Evolutionary conservation across 345 rosid species (phyloP), one percentile per base, ranked within the genome.

Genomic region (Moricandia arvensis): DNA sequence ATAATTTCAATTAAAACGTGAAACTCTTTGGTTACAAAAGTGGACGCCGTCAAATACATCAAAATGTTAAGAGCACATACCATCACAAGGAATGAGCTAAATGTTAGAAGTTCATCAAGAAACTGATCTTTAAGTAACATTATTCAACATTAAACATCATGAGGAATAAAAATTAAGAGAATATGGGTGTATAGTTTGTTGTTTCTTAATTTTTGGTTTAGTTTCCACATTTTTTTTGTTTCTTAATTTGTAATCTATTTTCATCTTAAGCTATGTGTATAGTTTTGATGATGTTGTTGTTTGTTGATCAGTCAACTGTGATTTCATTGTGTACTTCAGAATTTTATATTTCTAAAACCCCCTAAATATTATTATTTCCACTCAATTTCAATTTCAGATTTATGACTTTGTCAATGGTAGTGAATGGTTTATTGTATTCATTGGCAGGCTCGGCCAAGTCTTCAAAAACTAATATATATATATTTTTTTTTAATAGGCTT

Each of bases 81-180:
- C 93, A 30, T 84, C 97, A 2, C 85, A 69, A 0, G 95, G 93
- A 53, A 53, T 70, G 64, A 90, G 92, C 60, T 91, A 92, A 74
- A 66, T 86, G 58, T 77, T 86, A 11, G 96, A 95, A 82, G 63
- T 89, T 61, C 93, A 82, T 33, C 91, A 93, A 17, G 93, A 87
- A 65, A 34, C n/a, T 12, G 51, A 43, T 38, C 10, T n/a, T 1
- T 10, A 37, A 37, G 3, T 38, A 38, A 10, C 45, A 38, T 38
- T 38, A 38, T 11, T 10, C 45, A 38, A 38, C 13, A 38, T 38
- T 74, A 90, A 86, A 81, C 37, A 30, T 96, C 99, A 84, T 69
- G 93, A 89, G 47, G 93, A 89, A 59, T 87, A 92, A 80, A 85
- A 80, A 71, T 92, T 95, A 85, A 85, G 85, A 72, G 97, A 95